Percentiles rank a stretch among this genome's conserved stretches.
Evolutionary conservation across 2,329 filamentous ascomycete species (phyloP).

Genomic region (Exophiala xenobiotica): DNA sequence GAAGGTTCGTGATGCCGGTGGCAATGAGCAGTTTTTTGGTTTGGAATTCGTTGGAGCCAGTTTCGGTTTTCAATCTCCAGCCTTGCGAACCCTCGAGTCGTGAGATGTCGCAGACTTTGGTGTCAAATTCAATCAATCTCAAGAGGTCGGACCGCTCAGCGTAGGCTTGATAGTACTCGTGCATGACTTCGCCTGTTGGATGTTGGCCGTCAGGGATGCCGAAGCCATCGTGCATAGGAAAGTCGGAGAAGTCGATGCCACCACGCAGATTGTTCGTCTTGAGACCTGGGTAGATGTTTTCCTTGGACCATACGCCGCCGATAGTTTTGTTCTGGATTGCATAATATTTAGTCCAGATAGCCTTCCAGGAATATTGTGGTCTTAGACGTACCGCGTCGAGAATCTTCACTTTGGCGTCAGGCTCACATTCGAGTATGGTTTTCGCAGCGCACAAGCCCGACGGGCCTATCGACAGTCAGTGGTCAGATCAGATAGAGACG

Average conservation of each 20-base stretch:
- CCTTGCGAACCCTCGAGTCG: conserved; percentile 41
- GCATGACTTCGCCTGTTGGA: conserved; percentile 57
- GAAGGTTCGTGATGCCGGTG: conserved; percentile 55
- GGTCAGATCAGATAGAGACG: background rate
- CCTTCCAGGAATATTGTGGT: too few relatives aligned
- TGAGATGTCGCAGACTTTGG: conserved; percentile 51
- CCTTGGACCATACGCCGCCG: conserved; percentile 69
- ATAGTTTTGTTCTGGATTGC: conserved; percentile 29
- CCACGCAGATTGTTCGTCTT: conserved; percentile 73
- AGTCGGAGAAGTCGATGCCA: conserved; percentile 72
- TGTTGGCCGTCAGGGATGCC: conserved; percentile 54
- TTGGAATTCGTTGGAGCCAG: conserved; percentile 27
- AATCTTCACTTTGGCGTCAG: conserved; percentile 22
- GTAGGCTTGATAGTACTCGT: conserved; percentile 59
- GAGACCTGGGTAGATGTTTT: conserved; percentile 65
- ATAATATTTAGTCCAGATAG: too few relatives aligned
- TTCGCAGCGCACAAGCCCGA: conserved; percentile 28
- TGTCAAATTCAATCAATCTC: conserved; percentile 52
- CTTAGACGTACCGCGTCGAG: conserved; percentile 22
- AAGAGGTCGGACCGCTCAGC: conserved; percentile 54
- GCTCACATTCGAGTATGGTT: conserved; percentile 28
- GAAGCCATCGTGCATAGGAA: conserved; percentile 64
- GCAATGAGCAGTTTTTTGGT: conserved; percentile 55
- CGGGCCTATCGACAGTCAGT: conserved; percentile 16
- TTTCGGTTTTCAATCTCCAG: conserved; percentile 43